Conservation (phyloP, 2,329 filamentous ascomycete species). For the Rhinocladiella mackenziei region DNA sequence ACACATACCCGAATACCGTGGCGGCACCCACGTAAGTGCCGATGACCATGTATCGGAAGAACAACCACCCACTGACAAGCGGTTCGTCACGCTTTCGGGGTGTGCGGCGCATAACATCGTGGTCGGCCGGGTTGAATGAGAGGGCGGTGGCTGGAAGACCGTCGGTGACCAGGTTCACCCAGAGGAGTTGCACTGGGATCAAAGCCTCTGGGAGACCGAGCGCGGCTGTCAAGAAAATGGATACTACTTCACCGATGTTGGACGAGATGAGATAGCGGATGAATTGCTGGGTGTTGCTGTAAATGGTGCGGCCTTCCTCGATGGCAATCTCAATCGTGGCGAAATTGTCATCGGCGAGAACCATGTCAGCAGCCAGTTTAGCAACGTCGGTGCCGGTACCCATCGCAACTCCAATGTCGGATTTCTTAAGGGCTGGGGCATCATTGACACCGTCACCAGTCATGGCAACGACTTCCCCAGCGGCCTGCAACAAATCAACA, state of each 20-base stretch:
- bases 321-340: constrained; percentile 94
- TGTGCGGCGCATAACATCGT: constrained; percentile 92
- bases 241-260: constrained; percentile 98
- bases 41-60: constrained; percentile 95
- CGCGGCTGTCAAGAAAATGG: constrained; percentile 95
- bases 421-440: constrained; percentile 94
- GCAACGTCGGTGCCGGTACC: constrained; percentile 95
- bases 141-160: constrained; percentile 93
- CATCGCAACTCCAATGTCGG: constrained; percentile 98
- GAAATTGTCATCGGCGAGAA: constrained; percentile 97
- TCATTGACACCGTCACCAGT: constrained; percentile 99
- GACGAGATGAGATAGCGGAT: constrained; percentile 98
- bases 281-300: constrained; percentile 99
- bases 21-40: constrained; percentile 91
- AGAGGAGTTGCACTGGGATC: constrained; percentile 93
- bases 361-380: constrained; percentile 96
- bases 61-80: constrained; percentile 91
- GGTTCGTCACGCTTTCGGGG: constrained; percentile 89
- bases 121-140: constrained; percentile 97
- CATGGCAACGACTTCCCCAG: constrained; percentile 96
- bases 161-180: constrained; percentile 98
- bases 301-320: constrained; percentile 95
- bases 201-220: constrained; percentile 96
- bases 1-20: constrained; percentile 96
- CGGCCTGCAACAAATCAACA: constrained; percentile 88